A percentile compares a stretch with the other conserved stretches of the same genome.
phyloP scores from a whole-genome alignment of 805 yeast genomes.

The Alloascoidea africana region DNA sequence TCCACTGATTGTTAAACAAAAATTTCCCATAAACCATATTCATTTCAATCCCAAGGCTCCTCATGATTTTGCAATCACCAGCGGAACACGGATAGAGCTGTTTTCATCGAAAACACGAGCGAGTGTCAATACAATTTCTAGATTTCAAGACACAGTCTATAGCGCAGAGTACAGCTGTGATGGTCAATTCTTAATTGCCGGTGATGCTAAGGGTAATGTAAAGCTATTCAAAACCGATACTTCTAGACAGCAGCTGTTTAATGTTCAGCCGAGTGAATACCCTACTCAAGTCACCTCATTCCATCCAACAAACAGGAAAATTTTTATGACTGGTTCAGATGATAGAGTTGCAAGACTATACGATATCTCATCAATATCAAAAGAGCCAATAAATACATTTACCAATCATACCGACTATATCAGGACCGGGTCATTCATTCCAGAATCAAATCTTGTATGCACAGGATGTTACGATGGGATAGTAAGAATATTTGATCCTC shows the following conservation, averaged over 20 bases:
- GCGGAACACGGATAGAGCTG: conserved; percentile 82
- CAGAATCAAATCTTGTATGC: conserved; percentile 60
- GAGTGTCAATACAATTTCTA: conserved; percentile 67
- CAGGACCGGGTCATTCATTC: conserved; percentile 66
- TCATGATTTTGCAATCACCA: conserved; percentile 85
- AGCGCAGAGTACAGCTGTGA: conserved; percentile 85
- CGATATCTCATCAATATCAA: conserved; percentile 59
- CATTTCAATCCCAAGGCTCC: conserved; percentile 78
- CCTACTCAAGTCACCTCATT: conserved; percentile 92
- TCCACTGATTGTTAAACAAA: conserved; percentile 86
- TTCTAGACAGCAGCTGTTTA: conserved; percentile 65
- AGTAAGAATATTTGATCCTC: conserved; percentile 72
- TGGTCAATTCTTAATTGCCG: conserved; percentile 84
- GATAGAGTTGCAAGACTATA: conserved; percentile 78
- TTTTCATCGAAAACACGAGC: conserved; percentile 91
- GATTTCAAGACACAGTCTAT: conserved; percentile 87
- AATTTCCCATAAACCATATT: conserved; percentile 79
- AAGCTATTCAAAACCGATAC: conserved; percentile 77
- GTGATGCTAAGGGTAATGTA: conserved; percentile 89
- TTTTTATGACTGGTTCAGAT: conserved; percentile 78
- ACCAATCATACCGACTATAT: conserved; percentile 78
- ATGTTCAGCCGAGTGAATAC: conserved; percentile 69
- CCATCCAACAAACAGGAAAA: conserved; percentile 62
- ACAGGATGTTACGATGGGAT: conserved; percentile 92
- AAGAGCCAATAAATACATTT: conserved; percentile 54